Evolutionary conservation across 2,329 filamentous ascomycete species (phyloP).

Genomic region (Hypoxylon sp.): DNA sequence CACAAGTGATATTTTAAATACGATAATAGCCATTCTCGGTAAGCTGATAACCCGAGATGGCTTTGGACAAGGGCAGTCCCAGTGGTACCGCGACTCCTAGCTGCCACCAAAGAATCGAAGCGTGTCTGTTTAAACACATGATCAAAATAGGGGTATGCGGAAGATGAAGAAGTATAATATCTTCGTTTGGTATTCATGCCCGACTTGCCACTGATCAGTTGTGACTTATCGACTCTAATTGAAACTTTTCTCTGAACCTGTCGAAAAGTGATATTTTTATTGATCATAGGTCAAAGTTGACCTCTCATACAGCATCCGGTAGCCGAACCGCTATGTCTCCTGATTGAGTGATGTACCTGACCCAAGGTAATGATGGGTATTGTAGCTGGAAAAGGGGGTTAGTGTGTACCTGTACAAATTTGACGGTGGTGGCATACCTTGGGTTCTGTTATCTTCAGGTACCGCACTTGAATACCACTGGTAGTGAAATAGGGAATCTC

Average conservation of each 20-base stretch:
- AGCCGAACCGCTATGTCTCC: conserved; percentile 95
- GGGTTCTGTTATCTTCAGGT: conserved; percentile 98
- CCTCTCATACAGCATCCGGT: conserved; percentile 81
- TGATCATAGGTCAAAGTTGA: conserved; percentile 41
- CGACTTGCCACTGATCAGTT: conserved; percentile 31
- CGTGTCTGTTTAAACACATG: not conserved
- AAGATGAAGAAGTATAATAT: conserved; percentile 18
- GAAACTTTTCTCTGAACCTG: conserved; percentile 48
- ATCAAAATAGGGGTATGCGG: conserved; percentile 12
- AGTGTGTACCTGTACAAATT: conserved; percentile 17
- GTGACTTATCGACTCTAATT: conserved; percentile 47
- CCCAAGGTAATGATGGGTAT: conserved; percentile 98
- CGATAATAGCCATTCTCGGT: not conserved
- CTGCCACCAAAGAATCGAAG: not conserved
- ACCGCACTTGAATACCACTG: conserved; percentile 97
- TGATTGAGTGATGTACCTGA: conserved; percentile 98
- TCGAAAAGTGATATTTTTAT: conserved; percentile 43
- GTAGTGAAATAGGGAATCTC: conserved; percentile 99
- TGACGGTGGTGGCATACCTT: conserved; percentile 77
- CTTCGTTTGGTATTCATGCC: conserved; percentile 42
- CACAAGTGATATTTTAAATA: conserved; percentile 8
- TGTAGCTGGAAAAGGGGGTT: conserved; percentile 75
- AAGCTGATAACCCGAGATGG: not conserved
- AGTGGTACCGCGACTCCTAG: conserved; percentile 5
- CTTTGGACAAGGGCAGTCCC: not conserved